Evolutionary conservation across 2,329 filamentous ascomycete genomes (phyloP).

Genomic region (Chaetothyriales sp.): DNA sequence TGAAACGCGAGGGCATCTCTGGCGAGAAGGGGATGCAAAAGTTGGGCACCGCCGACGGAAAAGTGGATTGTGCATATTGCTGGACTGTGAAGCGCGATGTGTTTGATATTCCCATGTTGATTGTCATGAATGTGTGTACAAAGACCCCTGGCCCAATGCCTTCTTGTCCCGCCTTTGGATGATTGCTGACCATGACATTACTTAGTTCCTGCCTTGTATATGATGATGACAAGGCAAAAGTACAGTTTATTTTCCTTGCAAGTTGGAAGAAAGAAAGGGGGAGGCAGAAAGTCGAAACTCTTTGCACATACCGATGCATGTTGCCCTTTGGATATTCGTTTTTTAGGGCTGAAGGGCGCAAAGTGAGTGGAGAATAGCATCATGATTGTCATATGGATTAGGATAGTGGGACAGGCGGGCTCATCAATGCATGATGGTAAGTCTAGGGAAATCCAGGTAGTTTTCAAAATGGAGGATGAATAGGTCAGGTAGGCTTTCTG

Average conservation of each 20-base stretch:
- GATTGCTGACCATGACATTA: background rate
- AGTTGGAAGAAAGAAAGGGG: background rate
- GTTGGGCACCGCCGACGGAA: slow-evolving; percentile 67
- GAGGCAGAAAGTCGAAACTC: too few species aligned
- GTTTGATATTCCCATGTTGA: slow-evolving; percentile 97
- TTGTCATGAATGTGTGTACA: slow-evolving; percentile 84
- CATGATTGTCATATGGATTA: too few species aligned
- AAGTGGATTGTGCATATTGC: slow-evolving; percentile 88
- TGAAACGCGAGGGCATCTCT: slow-evolving; percentile 32
- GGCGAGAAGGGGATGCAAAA: slow-evolving; percentile 56
- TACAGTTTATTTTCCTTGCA: background rate
- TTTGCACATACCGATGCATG: too few species aligned
- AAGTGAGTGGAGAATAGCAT: too few species aligned
- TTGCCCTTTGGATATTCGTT: too few species aligned
- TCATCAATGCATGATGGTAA: too few species aligned
- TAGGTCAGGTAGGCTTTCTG: background rate
- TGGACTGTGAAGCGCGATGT: slow-evolving; percentile 95
- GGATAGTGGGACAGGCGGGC: too few species aligned
- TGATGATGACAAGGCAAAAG: background rate
- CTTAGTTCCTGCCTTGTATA: slow-evolving; percentile 20
- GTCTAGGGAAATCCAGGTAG: too few species aligned
- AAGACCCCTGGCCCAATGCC: too few species aligned
- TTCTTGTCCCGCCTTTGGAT: background rate
- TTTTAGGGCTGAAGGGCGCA: too few species aligned
- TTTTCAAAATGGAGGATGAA: too few species aligned